These are phyloP conservation scores for Citrus trifoliata DNA, from an alignment of 345 rosid genomes.

Conservation along the genomic window DNA sequence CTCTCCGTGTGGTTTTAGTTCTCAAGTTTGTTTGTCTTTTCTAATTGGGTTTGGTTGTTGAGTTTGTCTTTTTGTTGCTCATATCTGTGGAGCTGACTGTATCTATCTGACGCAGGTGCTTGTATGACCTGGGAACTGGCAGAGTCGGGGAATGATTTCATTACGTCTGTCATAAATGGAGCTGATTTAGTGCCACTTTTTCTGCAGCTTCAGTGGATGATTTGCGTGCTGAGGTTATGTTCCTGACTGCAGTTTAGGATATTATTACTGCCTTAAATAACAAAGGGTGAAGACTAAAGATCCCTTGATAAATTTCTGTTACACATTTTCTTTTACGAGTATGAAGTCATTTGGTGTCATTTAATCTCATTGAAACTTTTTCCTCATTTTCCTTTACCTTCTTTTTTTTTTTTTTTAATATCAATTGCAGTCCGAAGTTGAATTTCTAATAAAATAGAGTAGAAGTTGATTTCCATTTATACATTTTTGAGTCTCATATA, in stretches of 20 bases:
- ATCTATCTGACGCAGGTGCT: conserved; percentile 58
- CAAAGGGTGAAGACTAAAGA: not conserved
- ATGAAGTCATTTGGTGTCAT: not conserved
- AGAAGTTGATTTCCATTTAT: too few relatives aligned
- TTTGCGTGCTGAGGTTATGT: conserved; percentile 79
- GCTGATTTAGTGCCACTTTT: conserved; percentile 97
- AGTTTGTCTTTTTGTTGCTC: not conserved
- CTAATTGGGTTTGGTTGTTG: not conserved
- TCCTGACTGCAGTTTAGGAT: conserved; percentile 8
- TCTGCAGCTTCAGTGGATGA: conserved; percentile 92
- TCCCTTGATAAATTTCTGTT: not conserved
- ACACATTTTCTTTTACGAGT: not conserved
- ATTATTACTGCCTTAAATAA: not conserved
- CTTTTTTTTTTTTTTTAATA: not conserved
- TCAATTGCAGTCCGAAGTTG: not conserved
- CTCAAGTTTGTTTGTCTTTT: not conserved
- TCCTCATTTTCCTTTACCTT: not conserved
- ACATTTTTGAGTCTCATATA: too few relatives aligned
- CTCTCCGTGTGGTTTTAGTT: not conserved
- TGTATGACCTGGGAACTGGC: conserved; percentile 99
- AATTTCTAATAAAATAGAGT: not conserved
- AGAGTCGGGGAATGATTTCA: conserved; percentile 78
- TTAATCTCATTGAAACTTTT: not conserved
- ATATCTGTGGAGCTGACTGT: not conserved
- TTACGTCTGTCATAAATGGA: conserved; percentile 76